These are phyloP conservation scores for Oenanthe javanica DNA, from an alignment of 140 eudicot genomes.

Conservation along the genomic window DNA sequence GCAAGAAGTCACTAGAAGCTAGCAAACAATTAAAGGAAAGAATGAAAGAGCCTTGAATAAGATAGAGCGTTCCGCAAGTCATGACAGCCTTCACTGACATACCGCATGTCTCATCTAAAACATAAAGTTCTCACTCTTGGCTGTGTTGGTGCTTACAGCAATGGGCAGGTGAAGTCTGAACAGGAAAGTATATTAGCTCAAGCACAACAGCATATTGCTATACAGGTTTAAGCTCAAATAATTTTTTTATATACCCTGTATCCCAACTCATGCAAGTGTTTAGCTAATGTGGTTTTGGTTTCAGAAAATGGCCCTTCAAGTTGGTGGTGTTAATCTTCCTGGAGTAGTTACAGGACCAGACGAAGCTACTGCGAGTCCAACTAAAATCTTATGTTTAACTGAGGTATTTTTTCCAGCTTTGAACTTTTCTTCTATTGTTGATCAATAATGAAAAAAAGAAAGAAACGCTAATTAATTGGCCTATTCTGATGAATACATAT, in stretches of 20 bases:
- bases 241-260: not conserved
- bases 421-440: not conserved
- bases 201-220: conserved; percentile 89
- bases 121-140: not conserved
- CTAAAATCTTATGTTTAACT: conserved; percentile 77
- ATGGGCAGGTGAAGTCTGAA: conserved; percentile 74
- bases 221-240: conserved; percentile 45
- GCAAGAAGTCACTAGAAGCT: not conserved
- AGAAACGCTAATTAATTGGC: not conserved
- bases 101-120: not conserved
- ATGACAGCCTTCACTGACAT: not conserved
- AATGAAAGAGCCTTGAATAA: not conserved
- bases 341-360: conserved; percentile 25
- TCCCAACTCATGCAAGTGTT: not conserved
- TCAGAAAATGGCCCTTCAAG: conserved; percentile 75
- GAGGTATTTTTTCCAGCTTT: conserved; percentile 41
- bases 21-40: not conserved
- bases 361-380: conserved; percentile 48
- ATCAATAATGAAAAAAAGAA: not conserved
- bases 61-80: not conserved
- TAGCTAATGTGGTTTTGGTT: conserved; percentile 11
- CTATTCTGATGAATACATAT: not conserved
- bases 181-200: conserved; percentile 76
- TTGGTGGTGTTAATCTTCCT: conserved; percentile 57
- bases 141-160: conserved; percentile 30